A percentile compares a stretch with the other conserved stretches of the same genome.
Evolutionary conservation across 345 rosid species (phyloP).

Genomic region (Punica granatum): DNA sequence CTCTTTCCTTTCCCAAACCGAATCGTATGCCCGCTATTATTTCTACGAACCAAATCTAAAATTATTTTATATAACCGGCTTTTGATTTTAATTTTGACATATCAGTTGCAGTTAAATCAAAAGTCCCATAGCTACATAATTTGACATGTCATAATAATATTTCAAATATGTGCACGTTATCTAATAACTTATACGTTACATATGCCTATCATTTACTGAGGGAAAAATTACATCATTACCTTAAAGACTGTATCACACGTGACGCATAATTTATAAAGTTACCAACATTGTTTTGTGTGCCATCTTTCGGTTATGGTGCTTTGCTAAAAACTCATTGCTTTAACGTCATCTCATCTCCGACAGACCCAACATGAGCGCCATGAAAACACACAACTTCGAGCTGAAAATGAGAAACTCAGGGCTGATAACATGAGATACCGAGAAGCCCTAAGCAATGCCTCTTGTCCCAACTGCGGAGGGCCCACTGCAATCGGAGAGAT

Average conservation of each 20-base stretch:
- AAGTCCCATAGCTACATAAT: background rate
- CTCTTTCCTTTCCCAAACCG: background rate
- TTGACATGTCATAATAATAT: background rate
- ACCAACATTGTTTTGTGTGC: background rate
- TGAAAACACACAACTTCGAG: slow-evolving; percentile 71
- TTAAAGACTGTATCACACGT: background rate
- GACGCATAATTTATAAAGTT: background rate
- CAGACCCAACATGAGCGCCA: slow-evolving; percentile 90
- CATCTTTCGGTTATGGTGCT: no score
- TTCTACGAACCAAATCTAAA: no score
- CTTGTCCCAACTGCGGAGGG: slow-evolving; percentile 96
- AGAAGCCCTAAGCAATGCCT: slow-evolving; percentile 84
- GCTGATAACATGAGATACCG: slow-evolving; percentile 80
- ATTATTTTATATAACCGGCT: no score
- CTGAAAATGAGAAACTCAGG: slow-evolving; percentile 83
- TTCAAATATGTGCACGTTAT: background rate
- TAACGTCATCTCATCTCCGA: no score
- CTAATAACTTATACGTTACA: background rate
- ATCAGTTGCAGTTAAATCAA: background rate
- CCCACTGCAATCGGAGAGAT: slow-evolving; percentile 89
- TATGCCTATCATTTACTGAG: background rate
- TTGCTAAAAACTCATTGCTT: no score
- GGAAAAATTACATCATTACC: background rate
- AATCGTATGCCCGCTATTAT: background rate
- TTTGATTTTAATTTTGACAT: no score